phyloP scores from a whole-genome alignment of 345 rosid genomes.

The Gossypium australe region DNA sequence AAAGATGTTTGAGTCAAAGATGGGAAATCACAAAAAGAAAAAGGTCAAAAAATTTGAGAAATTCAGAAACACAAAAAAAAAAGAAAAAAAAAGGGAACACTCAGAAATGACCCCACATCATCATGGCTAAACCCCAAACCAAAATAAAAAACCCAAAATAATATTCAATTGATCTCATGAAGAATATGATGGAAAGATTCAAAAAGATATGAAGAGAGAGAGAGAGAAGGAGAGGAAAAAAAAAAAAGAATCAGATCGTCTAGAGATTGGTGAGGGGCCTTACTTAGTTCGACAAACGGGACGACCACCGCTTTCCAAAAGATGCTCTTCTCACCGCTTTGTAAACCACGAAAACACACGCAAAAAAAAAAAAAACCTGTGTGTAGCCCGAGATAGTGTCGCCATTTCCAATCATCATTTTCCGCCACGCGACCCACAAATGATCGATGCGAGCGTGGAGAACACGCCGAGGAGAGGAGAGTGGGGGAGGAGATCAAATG shows the following conservation, averaged over 20 bases:
- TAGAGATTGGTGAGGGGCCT: constrained; percentile 54
- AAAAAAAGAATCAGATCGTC: constrained; percentile 67
- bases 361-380: constrained; percentile 3
- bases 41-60: constrained; percentile 13
- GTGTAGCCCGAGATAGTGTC: constrained; percentile 43
- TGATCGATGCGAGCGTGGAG: not conserved
- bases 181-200: constrained; percentile 49
- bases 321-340: constrained; percentile 63
- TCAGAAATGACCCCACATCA: constrained; percentile 31
- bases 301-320: constrained; percentile 92
- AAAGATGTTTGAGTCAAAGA: constrained; percentile 41
- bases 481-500: constrained; percentile 20
- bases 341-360: constrained; percentile 34
- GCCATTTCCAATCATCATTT: constrained; percentile 29
- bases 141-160: not conserved
- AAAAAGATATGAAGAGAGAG: constrained; percentile 31
- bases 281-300: constrained; percentile 52
- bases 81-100: not conserved
- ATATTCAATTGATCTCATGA: not conserved
- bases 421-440: constrained; percentile 27
- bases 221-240: constrained; percentile 13
- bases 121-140: constrained; percentile 23
- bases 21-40: constrained; percentile 30
- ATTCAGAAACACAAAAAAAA: not conserved
- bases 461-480: constrained; percentile 13